Evolutionary conservation across 139 green algal species (phyloP), one percentile per base, ranked within the genome.

Genomic region (Monoraphidium neglectum): DNA sequence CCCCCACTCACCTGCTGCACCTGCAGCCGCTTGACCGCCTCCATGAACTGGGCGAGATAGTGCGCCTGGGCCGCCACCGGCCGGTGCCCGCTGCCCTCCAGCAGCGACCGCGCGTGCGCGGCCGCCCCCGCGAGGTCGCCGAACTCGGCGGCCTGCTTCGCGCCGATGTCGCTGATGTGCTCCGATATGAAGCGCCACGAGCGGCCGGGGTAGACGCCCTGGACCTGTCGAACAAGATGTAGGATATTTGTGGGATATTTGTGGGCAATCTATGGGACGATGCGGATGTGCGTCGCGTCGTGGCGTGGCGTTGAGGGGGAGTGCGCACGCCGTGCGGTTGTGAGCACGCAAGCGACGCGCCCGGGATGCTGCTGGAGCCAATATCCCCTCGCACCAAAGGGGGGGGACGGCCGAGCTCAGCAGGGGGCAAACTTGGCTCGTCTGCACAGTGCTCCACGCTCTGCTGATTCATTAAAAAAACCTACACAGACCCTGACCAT

Each of bases 121-220:
- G 56, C 56, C 12, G 56, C 56, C 12, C n/a, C 56, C 10, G 56
- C 56, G 12, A 33, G 62, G 37, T 91, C 78, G 36, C 86, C 89
- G 8, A 80, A 61, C 72, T 93, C 88, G 2, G 72, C 54, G 36
- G 61, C 76, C 49, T 86, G 87, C 75, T 87, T 89, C 32, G 93
- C 94, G 61, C 98, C 83, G 32, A 90, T 80, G 47, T 97, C 93
- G 60, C 94, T 80, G 33, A 98, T 81, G 84, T 98, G 94, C 89
- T 98, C 94, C 74, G 91, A 84, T 21, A 98, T 95, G 71, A 90
- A 83, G 18, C 60, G 72, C 94, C 94, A 98, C 2, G 63, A 47
- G 59, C 74, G 72, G 23, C 87, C 87, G 8, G 57, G 10, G 74
- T 98, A 98, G 37, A 94, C 77, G 2, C 68, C 72, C 63, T 93